These are phyloP conservation scores for Cercis canadensis DNA, from an alignment of 306 rosid species.

Conservation along the genomic window DNA sequence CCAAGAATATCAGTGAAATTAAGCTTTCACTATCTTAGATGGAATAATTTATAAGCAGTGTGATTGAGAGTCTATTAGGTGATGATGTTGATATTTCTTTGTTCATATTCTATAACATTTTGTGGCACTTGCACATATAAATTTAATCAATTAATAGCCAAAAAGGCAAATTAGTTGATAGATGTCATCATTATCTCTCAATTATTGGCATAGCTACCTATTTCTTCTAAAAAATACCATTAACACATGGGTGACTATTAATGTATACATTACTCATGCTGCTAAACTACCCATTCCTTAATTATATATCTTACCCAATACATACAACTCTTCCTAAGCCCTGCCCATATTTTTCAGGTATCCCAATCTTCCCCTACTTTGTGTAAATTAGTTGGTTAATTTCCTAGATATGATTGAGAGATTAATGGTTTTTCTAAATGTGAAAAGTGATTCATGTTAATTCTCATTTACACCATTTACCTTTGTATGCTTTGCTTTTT, in stretches of 20 bases:
- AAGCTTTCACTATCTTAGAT: slow-evolving; percentile 36
- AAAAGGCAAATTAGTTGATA: slow-evolving; percentile 22
- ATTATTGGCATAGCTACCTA: slow-evolving; percentile 32
- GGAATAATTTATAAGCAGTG: slow-evolving; percentile 29
- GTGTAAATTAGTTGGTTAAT: background rate
- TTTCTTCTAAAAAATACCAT: slow-evolving; percentile 12
- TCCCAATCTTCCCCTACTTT: background rate
- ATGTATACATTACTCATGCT: too few species aligned
- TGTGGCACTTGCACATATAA: slow-evolving; percentile 13
- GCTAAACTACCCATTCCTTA: slow-evolving; percentile 22
- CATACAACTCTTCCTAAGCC: slow-evolving; percentile 2
- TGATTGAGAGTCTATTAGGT: slow-evolving; percentile 38
- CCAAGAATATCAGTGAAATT: background rate
- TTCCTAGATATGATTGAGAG: background rate
- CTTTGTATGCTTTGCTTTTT: background rate
- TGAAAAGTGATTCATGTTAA: background rate
- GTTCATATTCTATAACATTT: slow-evolving; percentile 28
- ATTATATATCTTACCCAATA: background rate
- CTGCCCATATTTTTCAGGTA: slow-evolving; percentile 16
- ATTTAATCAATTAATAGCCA: slow-evolving; percentile 1
- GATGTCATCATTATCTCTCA: slow-evolving; percentile 37
- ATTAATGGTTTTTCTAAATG: background rate
- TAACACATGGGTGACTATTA: background rate
- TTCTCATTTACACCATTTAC: slow-evolving; percentile 15
- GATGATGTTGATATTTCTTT: slow-evolving; percentile 42